Conservation (phyloP, 805 yeast genomes). For the Kodamaea leandrae region DNA sequence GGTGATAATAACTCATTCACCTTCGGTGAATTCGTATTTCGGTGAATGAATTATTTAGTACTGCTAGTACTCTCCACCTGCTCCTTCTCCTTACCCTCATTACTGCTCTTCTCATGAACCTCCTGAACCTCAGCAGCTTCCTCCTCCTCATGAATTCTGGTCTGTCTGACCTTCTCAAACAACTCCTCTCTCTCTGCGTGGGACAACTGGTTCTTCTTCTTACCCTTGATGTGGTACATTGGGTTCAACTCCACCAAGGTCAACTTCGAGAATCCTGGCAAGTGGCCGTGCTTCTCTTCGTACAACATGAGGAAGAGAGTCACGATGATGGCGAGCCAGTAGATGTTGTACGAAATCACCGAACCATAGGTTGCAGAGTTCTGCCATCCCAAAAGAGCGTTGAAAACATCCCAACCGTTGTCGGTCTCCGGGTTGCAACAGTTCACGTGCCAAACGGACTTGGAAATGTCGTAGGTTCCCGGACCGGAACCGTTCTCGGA, state of each 20-base stretch:
- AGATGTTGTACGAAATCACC: slow-evolving; percentile 25
- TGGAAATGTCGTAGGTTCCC: slow-evolving; percentile 24
- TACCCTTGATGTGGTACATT: slow-evolving; percentile 66
- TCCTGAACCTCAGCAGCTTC: slow-evolving; percentile 14
- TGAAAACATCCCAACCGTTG: slow-evolving; percentile 27
- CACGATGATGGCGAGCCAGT: slow-evolving; percentile 22
- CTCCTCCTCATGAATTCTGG: slow-evolving; percentile 17
- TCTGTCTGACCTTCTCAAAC: slow-evolving; percentile 35
- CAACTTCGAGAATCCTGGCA: slow-evolving; percentile 19
- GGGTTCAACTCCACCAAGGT: slow-evolving; percentile 57
- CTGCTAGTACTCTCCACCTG: background rate
- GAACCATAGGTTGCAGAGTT: slow-evolving; percentile 27
- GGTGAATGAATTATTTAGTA: no score
- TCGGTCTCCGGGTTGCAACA: slow-evolving; percentile 27
- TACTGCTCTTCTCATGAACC: background rate
- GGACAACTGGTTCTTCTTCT: slow-evolving; percentile 58
- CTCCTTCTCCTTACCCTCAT: background rate
- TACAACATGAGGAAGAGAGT: slow-evolving; percentile 19
- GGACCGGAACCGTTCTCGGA: slow-evolving; percentile 27
- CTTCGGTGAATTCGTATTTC: no score
- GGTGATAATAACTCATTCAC: no score
- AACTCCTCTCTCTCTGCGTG: slow-evolving; percentile 52
- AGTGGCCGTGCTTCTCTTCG: slow-evolving; percentile 27
- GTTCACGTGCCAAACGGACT: slow-evolving; percentile 27
- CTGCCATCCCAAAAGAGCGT: slow-evolving; percentile 29